Evolutionary conservation across 495 filamentous ascomycete species (phyloP).

Genomic region (Xylaria longipes): DNA sequence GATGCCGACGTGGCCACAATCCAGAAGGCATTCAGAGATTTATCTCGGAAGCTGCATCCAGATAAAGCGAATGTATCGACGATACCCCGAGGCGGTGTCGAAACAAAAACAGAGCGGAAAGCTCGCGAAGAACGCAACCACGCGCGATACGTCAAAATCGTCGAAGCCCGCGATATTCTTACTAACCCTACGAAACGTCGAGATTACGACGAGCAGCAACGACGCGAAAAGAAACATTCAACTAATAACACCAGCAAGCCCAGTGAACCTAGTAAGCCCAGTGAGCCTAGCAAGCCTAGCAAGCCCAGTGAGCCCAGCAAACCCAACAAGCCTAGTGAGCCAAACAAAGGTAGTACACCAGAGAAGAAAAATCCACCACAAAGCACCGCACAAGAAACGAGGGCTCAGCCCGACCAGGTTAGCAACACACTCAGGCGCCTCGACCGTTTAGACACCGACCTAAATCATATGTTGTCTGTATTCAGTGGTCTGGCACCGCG

Average conservation of each 20-base stretch:
- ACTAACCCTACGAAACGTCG: neutral
- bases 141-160: neutral
- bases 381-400: neutral
- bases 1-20: slow-evolving; percentile 3
- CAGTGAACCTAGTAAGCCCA: neutral
- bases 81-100: neutral
- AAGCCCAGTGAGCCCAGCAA: neutral
- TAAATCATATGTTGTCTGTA: neutral
- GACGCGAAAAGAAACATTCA: neutral
- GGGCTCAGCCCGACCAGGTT: neutral
- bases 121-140: neutral
- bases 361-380: neutral
- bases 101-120: neutral
- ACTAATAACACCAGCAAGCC: neutral
- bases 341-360: no score
- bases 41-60: neutral
- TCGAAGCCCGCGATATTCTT: neutral
- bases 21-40: slow-evolving; percentile 1
- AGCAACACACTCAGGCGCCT: neutral
- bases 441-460: neutral
- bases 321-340: neutral
- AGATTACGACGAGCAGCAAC: neutral
- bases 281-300: neutral
- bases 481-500: neutral
- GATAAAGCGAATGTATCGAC: slow-evolving; percentile 2